Evolutionary conservation across 352 stramenopile genomes (phyloP).

Genomic region (Albugo laibachii): DNA sequence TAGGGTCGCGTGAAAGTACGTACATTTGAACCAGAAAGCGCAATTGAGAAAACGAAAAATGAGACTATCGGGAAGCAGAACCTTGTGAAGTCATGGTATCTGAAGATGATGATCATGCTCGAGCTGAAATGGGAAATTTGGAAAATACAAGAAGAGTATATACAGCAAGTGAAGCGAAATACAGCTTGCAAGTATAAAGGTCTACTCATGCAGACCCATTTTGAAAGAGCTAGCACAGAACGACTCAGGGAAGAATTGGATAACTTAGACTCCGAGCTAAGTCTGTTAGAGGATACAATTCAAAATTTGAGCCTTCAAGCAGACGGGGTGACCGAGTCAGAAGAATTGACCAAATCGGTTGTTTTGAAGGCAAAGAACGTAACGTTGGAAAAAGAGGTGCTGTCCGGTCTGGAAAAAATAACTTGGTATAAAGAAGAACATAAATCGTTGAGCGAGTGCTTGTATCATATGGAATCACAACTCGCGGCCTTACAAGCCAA

Average conservation of each 20-base stretch:
- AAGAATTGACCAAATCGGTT: constrained; percentile 32
- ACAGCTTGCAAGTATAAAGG: no score
- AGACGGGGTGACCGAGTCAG: constrained; percentile 30
- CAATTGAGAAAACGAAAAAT: constrained; percentile 35
- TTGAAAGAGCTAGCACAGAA: no score
- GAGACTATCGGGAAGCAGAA: constrained; percentile 25
- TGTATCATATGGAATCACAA: no score
- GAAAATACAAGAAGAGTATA: constrained; percentile 27
- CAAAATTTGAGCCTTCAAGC: constrained; percentile 37
- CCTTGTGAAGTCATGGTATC: constrained; percentile 48
- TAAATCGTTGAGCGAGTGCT: no score
- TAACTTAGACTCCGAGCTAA: constrained; percentile 27
- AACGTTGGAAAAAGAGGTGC: constrained; percentile 46
- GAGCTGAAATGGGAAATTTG: constrained; percentile 68
- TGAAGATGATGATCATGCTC: constrained; percentile 47
- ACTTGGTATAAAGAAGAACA: no score
- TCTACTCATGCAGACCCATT: no score
- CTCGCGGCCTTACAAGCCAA: no score
- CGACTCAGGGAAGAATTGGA: constrained; percentile 35
- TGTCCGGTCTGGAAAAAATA: no score
- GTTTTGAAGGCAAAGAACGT: constrained; percentile 27
- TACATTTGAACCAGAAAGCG: constrained; percentile 15
- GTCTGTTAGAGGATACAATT: constrained; percentile 29
- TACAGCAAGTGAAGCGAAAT: constrained; percentile 6
- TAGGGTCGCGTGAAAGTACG: constrained; percentile 43